These are phyloP conservation scores for Penicillium paneum DNA, from an alignment of 2,329 filamentous ascomycete species.

Conservation along the genomic window DNA sequence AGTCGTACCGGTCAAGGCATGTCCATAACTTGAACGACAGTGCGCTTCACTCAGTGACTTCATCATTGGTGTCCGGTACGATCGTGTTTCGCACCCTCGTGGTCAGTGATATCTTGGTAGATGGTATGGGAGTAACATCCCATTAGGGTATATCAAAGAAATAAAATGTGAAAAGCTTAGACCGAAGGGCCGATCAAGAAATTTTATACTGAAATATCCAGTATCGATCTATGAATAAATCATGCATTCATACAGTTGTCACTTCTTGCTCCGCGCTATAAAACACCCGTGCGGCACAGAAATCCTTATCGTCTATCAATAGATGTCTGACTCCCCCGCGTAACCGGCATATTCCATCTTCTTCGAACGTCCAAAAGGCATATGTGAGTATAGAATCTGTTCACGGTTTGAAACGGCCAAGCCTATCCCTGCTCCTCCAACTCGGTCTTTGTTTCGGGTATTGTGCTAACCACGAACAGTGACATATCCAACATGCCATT, in stretches of 20 bases:
- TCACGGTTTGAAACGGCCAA: background rate
- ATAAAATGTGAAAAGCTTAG: background rate
- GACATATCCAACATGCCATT: conserved; percentile 68
- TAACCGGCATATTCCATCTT: background rate
- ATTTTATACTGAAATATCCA: background rate
- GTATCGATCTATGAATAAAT: too few species aligned
- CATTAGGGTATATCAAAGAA: background rate
- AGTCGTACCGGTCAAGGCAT: background rate
- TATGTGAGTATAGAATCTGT: background rate
- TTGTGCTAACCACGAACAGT: background rate
- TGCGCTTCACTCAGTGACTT: background rate
- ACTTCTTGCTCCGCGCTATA: background rate
- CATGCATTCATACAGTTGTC: background rate
- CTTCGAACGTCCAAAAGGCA: background rate
- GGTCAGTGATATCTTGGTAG: background rate
- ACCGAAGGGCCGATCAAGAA: background rate
- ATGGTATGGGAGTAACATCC: background rate
- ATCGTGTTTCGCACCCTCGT: background rate
- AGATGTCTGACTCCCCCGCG: background rate
- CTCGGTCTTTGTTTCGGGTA: background rate
- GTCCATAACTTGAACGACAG: background rate
- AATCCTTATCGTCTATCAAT: conserved; percentile 12
- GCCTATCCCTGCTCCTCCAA: background rate
- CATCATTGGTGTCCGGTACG: background rate
- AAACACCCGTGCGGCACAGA: background rate